Percentiles rank a stretch among this genome's conserved stretches.
phyloP scores from a whole-genome alignment of 352 stramenopile genomes.

The Stramenopiles sp. region DNA sequence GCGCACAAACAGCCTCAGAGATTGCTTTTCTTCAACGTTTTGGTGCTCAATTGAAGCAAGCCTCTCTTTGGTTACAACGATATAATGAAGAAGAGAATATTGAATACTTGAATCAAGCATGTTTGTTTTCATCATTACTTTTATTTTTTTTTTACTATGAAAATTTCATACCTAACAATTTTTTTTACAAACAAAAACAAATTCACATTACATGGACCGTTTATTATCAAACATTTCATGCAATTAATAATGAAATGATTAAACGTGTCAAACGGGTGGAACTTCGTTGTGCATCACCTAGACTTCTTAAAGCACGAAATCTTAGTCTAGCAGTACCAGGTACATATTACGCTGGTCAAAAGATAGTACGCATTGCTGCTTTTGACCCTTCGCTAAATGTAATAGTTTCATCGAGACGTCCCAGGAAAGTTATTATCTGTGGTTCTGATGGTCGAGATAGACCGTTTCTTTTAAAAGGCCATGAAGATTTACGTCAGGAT shows the following conservation, averaged over 20 bases:
- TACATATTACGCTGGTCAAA: constrained; percentile 25
- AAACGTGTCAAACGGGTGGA: constrained; percentile 69
- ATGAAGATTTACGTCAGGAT: constrained; percentile 95
- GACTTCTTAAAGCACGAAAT: constrained; percentile 47
- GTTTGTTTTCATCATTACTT: too few relatives aligned
- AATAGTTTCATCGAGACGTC: constrained; percentile 87
- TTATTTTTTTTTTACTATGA: too few relatives aligned
- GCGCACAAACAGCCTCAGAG: constrained; percentile 31
- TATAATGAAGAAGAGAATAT: constrained; percentile 19
- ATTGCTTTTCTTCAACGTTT: constrained; percentile 50
- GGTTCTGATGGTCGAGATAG: constrained; percentile 87
- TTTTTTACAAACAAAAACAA: too few relatives aligned
- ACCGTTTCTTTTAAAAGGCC: constrained; percentile 92
- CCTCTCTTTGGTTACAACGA: constrained; percentile 13
- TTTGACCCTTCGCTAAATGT: constrained; percentile 72
- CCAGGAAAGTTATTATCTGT: constrained; percentile 74
- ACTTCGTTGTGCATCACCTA: constrained; percentile 67
- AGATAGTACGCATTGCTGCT: constrained; percentile 38
- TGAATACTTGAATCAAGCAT: too few relatives aligned
- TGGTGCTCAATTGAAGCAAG: constrained; percentile 15
- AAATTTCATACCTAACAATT: too few relatives aligned
- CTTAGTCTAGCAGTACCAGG: constrained; percentile 80
- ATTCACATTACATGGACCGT: constrained; percentile 83
- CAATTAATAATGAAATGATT: constrained; percentile 55
- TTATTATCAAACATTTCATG: constrained; percentile 86